Conservation (phyloP, 1,139 yeast genomes). For the Yamadazyma dushanensis region DNA sequence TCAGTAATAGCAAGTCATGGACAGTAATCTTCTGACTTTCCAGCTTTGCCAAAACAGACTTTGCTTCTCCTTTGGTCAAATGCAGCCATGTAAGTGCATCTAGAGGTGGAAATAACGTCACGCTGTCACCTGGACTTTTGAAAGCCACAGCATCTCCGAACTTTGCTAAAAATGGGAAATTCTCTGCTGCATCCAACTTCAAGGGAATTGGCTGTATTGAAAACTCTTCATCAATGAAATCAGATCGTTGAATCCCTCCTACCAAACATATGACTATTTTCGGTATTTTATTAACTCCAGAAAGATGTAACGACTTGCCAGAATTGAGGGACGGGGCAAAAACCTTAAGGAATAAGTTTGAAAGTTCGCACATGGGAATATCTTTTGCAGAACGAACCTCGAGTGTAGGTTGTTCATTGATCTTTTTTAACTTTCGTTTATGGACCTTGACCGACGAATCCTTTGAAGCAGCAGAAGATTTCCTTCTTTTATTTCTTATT, state of each 20-base stretch:
- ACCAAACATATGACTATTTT: slow-evolving; percentile 62
- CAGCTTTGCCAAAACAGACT: slow-evolving; percentile 30
- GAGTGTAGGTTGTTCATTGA: slow-evolving; percentile 13
- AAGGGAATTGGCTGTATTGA: not conserved
- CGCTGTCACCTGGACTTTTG: slow-evolving; percentile 62
- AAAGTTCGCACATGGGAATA: slow-evolving; percentile 41
- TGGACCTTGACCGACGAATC: slow-evolving; percentile 23
- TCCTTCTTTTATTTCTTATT: slow-evolving; percentile 39
- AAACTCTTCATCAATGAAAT: slow-evolving; percentile 24
- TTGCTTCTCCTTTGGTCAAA: slow-evolving; percentile 54
- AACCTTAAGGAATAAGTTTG: slow-evolving; percentile 53
- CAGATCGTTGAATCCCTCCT: slow-evolving; percentile 54
- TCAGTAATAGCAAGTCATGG: slow-evolving; percentile 51
- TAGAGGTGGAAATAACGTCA: slow-evolving; percentile 53
- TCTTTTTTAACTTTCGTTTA: slow-evolving; percentile 35
- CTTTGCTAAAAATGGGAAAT: slow-evolving; percentile 12
- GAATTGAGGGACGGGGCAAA: slow-evolving; percentile 23
- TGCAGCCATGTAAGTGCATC: slow-evolving; percentile 58
- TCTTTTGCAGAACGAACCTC: not conserved
- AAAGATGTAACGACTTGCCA: slow-evolving; percentile 23
- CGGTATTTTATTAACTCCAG: slow-evolving; percentile 37
- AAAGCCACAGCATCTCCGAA: slow-evolving; percentile 47
- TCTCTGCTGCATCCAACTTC: slow-evolving; percentile 5
- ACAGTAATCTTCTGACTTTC: slow-evolving; percentile 46
- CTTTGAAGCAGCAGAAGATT: slow-evolving; percentile 35